A percentile compares a stretch with the other conserved stretches of the same genome.
phyloP scores from a whole-genome alignment of 768 basidiomycete species.

The Tylopilus balloui region DNA sequence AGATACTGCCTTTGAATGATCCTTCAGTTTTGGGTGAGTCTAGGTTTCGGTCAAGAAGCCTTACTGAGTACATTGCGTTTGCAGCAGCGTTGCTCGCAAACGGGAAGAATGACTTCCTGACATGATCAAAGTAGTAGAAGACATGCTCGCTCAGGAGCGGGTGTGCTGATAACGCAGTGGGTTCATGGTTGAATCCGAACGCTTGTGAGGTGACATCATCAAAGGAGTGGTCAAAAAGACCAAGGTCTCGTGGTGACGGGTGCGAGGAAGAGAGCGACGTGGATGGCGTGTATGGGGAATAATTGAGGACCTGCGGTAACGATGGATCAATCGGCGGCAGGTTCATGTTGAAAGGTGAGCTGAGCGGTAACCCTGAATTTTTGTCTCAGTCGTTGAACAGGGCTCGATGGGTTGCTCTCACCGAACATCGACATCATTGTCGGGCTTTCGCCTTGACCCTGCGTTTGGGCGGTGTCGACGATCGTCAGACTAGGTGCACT shows the following conservation, averaged over 20 bases:
- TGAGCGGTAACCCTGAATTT: constrained; percentile 22
- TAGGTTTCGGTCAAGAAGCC: constrained; percentile 20
- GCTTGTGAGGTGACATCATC: constrained; percentile 32
- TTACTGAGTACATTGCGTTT: constrained; percentile 62
- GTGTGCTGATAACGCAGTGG: constrained; percentile 32
- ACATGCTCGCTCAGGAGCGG: constrained; percentile 55
- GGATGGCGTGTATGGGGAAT: constrained; percentile 34
- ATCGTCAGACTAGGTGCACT: constrained; percentile 20
- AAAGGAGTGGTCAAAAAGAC: constrained; percentile 33
- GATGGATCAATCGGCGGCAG: constrained; percentile 27
- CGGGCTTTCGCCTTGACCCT: constrained; percentile 23
- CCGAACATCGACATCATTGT: constrained; percentile 29
- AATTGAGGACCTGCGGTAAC: constrained; percentile 27
- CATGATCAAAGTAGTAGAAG: constrained; percentile 71
- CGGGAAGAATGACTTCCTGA: constrained; percentile 60
- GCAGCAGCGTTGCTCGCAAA: constrained; percentile 61
- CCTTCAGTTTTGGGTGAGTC: constrained; percentile 16
- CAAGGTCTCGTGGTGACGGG: constrained; percentile 32
- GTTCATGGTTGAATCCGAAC: constrained; percentile 25
- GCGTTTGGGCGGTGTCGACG: constrained; percentile 15
- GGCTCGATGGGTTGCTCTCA: constrained; percentile 5
- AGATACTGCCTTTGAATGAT: constrained; percentile 40
- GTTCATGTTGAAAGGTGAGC: constrained; percentile 30
- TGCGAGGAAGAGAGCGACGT: constrained; percentile 32
- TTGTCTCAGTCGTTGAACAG: constrained; percentile 11